Conservation (phyloP, 2,329 filamentous ascomycete genomes). For the Penicillium hesseltinei region DNA sequence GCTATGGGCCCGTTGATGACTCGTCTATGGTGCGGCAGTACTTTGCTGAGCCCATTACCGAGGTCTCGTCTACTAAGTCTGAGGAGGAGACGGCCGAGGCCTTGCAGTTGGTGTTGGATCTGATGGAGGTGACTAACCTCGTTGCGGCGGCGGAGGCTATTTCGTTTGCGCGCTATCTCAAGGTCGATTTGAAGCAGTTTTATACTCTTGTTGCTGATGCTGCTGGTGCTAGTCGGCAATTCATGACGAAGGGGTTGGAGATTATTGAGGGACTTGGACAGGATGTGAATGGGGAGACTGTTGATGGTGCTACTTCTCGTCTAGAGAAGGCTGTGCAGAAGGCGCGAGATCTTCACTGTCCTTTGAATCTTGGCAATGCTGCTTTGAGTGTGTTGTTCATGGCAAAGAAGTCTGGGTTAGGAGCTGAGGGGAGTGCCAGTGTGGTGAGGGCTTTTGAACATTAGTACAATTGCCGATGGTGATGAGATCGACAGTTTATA, state of each 20-base stretch:
- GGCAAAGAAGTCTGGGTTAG: slow-evolving; percentile 33
- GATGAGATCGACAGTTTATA: background rate
- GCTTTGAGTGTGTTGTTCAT: slow-evolving; percentile 36
- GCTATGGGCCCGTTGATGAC: slow-evolving; percentile 56
- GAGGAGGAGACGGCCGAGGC: slow-evolving; percentile 34
- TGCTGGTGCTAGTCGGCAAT: slow-evolving; percentile 48
- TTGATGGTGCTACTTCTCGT: slow-evolving; percentile 39
- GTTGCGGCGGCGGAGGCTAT: slow-evolving; percentile 50
- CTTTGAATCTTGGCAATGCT: slow-evolving; percentile 39
- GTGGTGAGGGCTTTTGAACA: slow-evolving; percentile 35
- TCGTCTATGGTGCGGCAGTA: slow-evolving; percentile 58
- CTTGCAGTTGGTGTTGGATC: slow-evolving; percentile 43
- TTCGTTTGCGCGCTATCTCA: slow-evolving; percentile 47
- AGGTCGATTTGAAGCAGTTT: slow-evolving; percentile 47
- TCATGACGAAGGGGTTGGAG: slow-evolving; percentile 39
- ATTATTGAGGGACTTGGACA: slow-evolving; percentile 36
- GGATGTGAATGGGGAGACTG: slow-evolving; percentile 27
- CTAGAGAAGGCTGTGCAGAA: slow-evolving; percentile 45
- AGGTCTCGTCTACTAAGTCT: slow-evolving; percentile 35
- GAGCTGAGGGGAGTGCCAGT: slow-evolving; percentile 30
- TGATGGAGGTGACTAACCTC: slow-evolving; percentile 50
- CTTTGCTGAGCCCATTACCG: slow-evolving; percentile 41
- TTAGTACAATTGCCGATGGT: background rate
- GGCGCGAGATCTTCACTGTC: slow-evolving; percentile 40
- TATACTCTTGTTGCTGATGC: slow-evolving; percentile 49